Evolutionary conservation across 139 green algal genomes (phyloP).

Genomic region (Chlamydomonas incerta): DNA sequence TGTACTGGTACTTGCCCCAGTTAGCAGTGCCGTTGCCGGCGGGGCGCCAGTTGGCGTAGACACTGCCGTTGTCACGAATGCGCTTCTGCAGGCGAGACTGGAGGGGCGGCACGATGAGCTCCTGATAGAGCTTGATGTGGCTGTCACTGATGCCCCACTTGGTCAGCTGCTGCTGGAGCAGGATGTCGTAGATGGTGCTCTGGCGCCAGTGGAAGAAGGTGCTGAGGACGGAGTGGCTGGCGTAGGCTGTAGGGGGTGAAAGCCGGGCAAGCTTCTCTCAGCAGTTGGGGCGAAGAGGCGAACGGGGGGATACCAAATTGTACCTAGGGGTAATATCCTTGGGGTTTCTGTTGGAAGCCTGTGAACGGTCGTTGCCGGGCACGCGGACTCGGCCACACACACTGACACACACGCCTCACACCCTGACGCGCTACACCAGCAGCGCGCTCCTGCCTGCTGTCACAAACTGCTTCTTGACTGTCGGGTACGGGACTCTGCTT

Average conservation of each 20-base stretch:
- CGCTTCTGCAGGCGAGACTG: background rate
- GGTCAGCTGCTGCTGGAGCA: background rate
- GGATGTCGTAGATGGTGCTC: background rate
- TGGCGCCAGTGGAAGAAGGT: conserved; percentile 18
- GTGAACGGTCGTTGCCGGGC: background rate
- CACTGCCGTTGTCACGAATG: background rate
- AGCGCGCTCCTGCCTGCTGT: too few species aligned
- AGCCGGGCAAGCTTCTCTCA: background rate
- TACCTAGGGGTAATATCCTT: too few species aligned
- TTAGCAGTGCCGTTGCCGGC: background rate
- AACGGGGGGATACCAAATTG: too few species aligned
- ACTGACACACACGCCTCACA: too few species aligned
- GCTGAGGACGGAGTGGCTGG: background rate
- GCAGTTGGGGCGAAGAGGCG: background rate
- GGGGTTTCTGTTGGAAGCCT: background rate
- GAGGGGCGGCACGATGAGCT: background rate
- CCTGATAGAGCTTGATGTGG: background rate
- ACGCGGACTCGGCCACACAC: background rate
- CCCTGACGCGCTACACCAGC: too few species aligned
- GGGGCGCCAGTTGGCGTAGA: conserved; percentile 1
- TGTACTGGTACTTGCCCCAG: conserved; percentile 19
- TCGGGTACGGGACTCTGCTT: too few species aligned
- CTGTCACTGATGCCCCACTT: background rate
- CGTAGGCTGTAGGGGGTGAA: background rate
- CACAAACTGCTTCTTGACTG: too few species aligned